Percentiles rank a stretch among this genome's conserved stretches.
Evolutionary conservation across 1,139 yeast species (phyloP).

Genomic region (Protomyces macrosporus): DNA sequence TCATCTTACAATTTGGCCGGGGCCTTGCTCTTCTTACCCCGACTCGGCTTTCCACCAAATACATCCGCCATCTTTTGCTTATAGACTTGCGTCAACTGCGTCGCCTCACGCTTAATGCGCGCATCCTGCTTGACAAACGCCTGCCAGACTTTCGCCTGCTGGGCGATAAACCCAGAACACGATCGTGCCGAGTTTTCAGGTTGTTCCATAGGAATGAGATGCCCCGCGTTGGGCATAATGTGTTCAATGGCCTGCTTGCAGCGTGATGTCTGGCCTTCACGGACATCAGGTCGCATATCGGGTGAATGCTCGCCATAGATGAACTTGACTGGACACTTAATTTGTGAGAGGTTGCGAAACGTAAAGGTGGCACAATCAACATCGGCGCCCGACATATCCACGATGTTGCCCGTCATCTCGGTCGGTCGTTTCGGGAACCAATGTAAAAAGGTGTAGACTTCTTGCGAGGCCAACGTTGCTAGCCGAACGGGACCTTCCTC

Average conservation of each 20-base stretch:
- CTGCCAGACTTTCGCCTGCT: background rate
- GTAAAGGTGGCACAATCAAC: constrained; percentile 1
- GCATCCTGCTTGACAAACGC: background rate
- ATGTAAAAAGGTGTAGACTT: constrained; percentile 29
- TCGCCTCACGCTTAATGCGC: background rate
- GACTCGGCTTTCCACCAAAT: background rate
- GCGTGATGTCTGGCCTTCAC: background rate
- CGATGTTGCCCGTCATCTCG: background rate
- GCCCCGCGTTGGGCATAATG: constrained; percentile 22
- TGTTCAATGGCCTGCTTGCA: constrained; percentile 10
- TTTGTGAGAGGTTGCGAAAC: constrained; percentile 7
- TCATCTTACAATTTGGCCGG: background rate
- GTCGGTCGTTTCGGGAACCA: constrained; percentile 1
- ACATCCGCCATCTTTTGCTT: background rate
- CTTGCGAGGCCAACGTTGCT: constrained; percentile 30
- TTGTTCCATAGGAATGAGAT: constrained; percentile 28
- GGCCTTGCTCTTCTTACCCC: background rate
- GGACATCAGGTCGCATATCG: background rate
- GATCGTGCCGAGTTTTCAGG: constrained; percentile 2
- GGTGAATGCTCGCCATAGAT: constrained; percentile 24
- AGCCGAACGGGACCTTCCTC: constrained; percentile 23
- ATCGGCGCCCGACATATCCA: background rate
- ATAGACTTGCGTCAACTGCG: background rate
- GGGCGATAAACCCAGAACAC: background rate
- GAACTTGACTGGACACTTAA: constrained; percentile 24